Evolutionary conservation across 192 early-diverging fungal species (phyloP).

Genomic region (Dimargaris cristalligena): DNA sequence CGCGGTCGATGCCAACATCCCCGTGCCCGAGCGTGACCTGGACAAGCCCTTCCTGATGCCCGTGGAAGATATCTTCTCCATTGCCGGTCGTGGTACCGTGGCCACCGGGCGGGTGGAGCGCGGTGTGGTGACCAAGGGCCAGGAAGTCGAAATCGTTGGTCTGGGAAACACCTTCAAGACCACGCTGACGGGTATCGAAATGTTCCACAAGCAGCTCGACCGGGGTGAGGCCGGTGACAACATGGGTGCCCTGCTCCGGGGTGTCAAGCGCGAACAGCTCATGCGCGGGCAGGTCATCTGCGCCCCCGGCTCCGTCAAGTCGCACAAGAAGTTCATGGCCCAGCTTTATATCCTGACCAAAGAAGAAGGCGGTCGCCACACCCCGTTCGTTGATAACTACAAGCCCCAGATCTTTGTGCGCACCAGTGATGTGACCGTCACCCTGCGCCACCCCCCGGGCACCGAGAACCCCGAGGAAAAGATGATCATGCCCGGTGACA

Average conservation of each 20-base stretch:
- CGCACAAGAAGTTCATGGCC: constrained; percentile 86
- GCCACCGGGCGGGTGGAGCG: constrained; percentile 90
- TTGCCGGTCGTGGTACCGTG: constrained; percentile 94
- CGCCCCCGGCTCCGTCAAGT: constrained; percentile 81
- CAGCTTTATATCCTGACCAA: constrained; percentile 90
- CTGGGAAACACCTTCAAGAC: constrained; percentile 80
- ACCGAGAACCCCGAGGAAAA: constrained; percentile 78
- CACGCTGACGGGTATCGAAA: constrained; percentile 92
- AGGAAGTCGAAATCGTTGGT: constrained; percentile 94
- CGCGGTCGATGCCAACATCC: constrained; percentile 82
- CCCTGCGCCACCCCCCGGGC: constrained; percentile 54
- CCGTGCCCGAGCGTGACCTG: constrained; percentile 78
- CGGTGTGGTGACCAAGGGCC: constrained; percentile 80
- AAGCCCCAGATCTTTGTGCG: constrained; percentile 88
- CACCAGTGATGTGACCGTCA: constrained; percentile 89
- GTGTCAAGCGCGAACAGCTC: constrained; percentile 92
- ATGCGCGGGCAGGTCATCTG: constrained; percentile 88
- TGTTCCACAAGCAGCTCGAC: constrained; percentile 99
- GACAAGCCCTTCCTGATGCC: constrained; percentile 99
- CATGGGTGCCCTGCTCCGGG: constrained; percentile 92
- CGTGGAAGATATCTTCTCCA: constrained; percentile 96
- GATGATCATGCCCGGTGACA: constrained; percentile 98
- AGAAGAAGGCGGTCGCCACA: constrained; percentile 97
- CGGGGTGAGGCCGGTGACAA: constrained; percentile 95
- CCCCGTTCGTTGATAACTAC: constrained; percentile 95